Evolutionary conservation across 176 grass and related monocot genomes (phyloP).

Genomic region (Cenchrus fungigraminus): DNA sequence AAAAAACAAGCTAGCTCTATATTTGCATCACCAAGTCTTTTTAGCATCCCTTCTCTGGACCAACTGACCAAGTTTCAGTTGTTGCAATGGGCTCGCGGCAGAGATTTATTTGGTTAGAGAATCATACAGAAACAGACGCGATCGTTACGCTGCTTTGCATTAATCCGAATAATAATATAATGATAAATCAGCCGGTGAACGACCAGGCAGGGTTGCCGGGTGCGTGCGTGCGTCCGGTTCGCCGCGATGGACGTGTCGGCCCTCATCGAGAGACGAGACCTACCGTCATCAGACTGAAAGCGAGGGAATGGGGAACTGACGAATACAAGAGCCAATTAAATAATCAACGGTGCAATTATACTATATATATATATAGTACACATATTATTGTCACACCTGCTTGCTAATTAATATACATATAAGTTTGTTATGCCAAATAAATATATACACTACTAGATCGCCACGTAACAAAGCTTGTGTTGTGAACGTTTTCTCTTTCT

Average conservation of each 20-base stretch:
- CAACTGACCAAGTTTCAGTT: too few species aligned
- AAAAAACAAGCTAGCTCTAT: too few species aligned
- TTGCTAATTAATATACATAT: neutral
- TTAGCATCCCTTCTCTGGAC: too few species aligned
- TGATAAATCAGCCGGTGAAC: neutral
- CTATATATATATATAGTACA: neutral
- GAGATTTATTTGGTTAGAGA: too few species aligned
- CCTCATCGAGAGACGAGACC: neutral
- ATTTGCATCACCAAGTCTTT: too few species aligned
- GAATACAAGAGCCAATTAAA: neutral
- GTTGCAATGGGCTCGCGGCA: too few species aligned
- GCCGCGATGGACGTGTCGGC: neutral
- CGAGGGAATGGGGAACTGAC: neutral
- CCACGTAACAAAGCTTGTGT: neutral
- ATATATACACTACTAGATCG: neutral
- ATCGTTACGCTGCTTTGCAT: neutral
- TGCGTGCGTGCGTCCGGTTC: neutral
- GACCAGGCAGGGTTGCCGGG: neutral
- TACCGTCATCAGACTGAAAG: conserved; percentile 1
- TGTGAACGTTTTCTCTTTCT: neutral
- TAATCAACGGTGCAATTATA: neutral
- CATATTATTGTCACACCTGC: too few species aligned
- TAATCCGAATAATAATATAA: neutral
- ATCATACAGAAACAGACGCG: too few species aligned
- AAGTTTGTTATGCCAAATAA: neutral